Evolutionary conservation across 164 flowering plant genomes (phyloP), one percentile per base, ranked within the genome.

Genomic region (Annona squamosa): DNA sequence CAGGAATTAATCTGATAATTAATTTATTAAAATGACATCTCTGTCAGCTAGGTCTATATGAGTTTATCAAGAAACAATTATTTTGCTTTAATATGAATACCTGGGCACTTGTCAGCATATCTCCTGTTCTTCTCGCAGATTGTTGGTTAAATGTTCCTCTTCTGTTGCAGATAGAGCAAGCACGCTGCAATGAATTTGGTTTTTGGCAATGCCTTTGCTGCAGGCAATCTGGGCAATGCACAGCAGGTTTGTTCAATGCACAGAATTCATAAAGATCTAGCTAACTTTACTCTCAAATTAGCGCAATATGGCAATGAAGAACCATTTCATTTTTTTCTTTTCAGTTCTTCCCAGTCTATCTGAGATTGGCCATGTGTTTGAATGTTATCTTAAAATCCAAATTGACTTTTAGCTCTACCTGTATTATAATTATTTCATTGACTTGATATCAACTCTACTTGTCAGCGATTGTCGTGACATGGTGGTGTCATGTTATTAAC

Each of bases 41-140:
- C 71, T 74, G 17, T 48, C 76, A 61, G 67, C 72, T 62, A 26
- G 37, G 37, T 26, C 37, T 26, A 64, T 42, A 12, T 74, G 76
- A 72, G 42, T 69, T 18, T 74, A 74, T 59, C 76, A 74, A 74
- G 72, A 72, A 62, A 48, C 37, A 72, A 26, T 37, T 69, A 45
- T 18, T 4, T 68, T 16, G 18, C 13, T 61, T 46, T 46, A 7
- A 18, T 16, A 19, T 9, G 9, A 5, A 4, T 19, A 45, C 46
- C 69, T 61, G 37, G 46, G 13, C 7, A 42, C 42, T 10, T 46
- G 37, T 64, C 7, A 16, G 26, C 63, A 64, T 16, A 13, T 65
- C 5, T 41, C 48, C 26, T 61, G 59, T 52, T 74, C 43, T 46
- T 9, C 16, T 46, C n/a, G 70, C 46, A 68, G 2, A 16, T 61